Evolutionary conservation across 2,329 filamentous ascomycete species (phyloP), one percentile per base, ranked within the genome.

Genomic region (Hymenoscyphus salicellus): DNA sequence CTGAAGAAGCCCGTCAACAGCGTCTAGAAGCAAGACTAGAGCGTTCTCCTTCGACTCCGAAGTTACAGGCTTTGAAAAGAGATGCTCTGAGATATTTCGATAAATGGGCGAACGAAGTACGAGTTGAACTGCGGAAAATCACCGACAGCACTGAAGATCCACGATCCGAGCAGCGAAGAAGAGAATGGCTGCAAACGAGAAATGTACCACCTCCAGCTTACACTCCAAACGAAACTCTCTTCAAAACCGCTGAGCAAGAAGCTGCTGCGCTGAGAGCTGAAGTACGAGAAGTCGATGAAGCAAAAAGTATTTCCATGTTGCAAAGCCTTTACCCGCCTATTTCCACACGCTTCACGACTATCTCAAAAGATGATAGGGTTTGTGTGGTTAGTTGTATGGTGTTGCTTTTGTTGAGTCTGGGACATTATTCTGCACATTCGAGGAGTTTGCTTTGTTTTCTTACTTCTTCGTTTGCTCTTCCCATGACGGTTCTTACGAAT

Each of bases 361-460:
- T 92, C 2, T 79, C 85, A 0, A 75, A 82, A 26, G 80, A 82
- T 49, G 87, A 90, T 70, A 81, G 87, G 52, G 79, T 81, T 55
- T 83, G 92, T 65, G 82, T 89, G 2, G 77, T 94, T 14, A 89
- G 91, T 75, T 89, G 89, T 20, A 77, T 91, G 7, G 78, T 94
- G 7, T 81, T 95, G 0, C 79, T 93, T 3, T 77, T 93, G 6
- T 80, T 95, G 2, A 90, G 88, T 10, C 80, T 89, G 1, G 88
- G 92, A 41, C 86, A 87, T 67, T 95, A 95, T 74, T 88, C 86
- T 26, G 89, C 90, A 3, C 84, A 92, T 74, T 92, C 91, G 0
- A 83, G 91, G 10, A 81, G 87, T 0, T 76, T 95, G 33, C 79
- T 91, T 11, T 82, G 92, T 33, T 84, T 89, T 67, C 79, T 93